Percentiles rank a stretch among this genome's conserved stretches.
phyloP scores from a whole-genome alignment of 139 green algal species.

The Ettlia oleoabundans region DNA sequence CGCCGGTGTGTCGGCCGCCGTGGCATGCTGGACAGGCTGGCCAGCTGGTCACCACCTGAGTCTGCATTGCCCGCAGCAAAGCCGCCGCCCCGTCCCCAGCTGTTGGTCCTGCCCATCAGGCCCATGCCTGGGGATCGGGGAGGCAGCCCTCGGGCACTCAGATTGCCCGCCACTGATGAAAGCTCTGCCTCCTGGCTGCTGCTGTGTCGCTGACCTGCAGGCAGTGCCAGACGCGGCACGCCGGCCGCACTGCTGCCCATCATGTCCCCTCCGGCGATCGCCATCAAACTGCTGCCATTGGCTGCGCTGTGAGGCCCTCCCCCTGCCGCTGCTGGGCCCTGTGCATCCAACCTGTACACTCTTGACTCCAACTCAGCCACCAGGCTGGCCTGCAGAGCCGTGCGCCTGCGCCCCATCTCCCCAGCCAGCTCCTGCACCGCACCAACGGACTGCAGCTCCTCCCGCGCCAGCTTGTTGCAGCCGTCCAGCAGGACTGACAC shows the following conservation, averaged over 20 bases:
- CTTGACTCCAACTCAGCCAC: slow-evolving; percentile 60
- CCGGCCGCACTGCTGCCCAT: background rate
- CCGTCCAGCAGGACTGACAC: slow-evolving; percentile 68
- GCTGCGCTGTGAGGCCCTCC: background rate
- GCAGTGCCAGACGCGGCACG: slow-evolving; percentile 16
- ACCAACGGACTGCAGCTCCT: slow-evolving; percentile 55
- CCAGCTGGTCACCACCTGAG: background rate
- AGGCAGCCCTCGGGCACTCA: slow-evolving; percentile 19
- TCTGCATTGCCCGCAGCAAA: too few relatives aligned
- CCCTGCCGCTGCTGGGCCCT: slow-evolving; percentile 21
- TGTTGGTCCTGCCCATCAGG: background rate
- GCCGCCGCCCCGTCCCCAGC: slow-evolving; percentile 1
- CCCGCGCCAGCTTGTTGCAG: slow-evolving; percentile 64
- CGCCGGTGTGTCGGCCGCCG: slow-evolving; percentile 16
- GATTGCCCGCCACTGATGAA: background rate
- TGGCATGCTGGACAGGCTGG: slow-evolving; percentile 17
- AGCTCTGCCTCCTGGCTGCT: slow-evolving; percentile 10
- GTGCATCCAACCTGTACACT: slow-evolving; percentile 36
- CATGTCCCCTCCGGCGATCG: background rate
- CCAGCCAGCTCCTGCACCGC: slow-evolving; percentile 61
- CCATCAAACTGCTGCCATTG: background rate
- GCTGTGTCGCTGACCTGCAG: background rate
- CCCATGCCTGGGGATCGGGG: slow-evolving; percentile 7
- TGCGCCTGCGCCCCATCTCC: slow-evolving; percentile 52
- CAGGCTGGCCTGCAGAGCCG: slow-evolving; percentile 54